Base-by-base conservation (phyloP, 2,329 filamentous ascomycete genomes). In the Hypoxylon sp. region DNA sequence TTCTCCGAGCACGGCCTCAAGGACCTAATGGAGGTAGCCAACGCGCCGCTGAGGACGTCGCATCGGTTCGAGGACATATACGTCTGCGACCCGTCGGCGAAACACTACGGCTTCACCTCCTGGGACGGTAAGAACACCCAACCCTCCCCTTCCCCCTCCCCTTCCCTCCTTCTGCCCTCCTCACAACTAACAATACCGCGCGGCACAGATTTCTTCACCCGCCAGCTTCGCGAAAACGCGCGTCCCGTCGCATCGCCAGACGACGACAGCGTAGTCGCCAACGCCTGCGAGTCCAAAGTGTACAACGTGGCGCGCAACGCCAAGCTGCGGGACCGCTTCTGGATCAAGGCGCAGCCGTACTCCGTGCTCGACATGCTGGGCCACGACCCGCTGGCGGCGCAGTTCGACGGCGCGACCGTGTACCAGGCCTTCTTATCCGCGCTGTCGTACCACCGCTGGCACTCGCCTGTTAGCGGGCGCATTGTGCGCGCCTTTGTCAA, bases 371-470 rank as follows among this genome's bases (percentile, higher is more conserved):
- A 87, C 69, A 87, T 87, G 82, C 79, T 90, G 2, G 82, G 78
- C 2, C 78, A 85, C 67, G 84, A 88, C 64, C 68, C 73, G 51
- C 64, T 78, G 0, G 77, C 83, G 1, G 78, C 82, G 9, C 75
- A 84, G 2, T 90, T 89, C 71, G 80, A 82, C 13, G 83, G 83
- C 1, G 86, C 84, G 0, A 89, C 86, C 0, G 78, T 90, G 5
- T 90, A 89, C 74, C 87, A 90, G 66, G 88, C 86, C 0, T 90
- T 88, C 73, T 78, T 90, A 1, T 86, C 82, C 34, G 85, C 86
- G 2, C 73, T 88, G 48, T 87, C 83, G 64, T 90, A 90, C 75
- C 88, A 90, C 75, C 83, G 87, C 21, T 90, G 88, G 88, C 87
- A 90, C 75, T 76, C 84, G 0, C 88, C 88, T 6, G 83, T 90